These are phyloP conservation scores for Yamadazyma scolyti DNA, from an alignment of 805 yeast species.

Conservation along the genomic window DNA sequence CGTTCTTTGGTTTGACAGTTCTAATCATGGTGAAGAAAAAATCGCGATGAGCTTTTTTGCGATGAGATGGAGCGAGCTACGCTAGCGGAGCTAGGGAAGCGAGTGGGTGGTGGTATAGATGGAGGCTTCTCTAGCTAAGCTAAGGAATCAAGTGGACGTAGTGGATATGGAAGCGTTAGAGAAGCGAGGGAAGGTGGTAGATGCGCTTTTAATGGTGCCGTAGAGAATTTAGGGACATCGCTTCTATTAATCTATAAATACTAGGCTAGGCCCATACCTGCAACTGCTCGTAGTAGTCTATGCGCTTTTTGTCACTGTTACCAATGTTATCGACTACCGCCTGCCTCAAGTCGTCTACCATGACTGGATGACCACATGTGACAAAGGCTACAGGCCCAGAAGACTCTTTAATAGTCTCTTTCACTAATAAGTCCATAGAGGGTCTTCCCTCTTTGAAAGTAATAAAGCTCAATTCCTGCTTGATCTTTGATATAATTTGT, in stretches of 20 bases:
- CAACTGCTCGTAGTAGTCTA: conserved; percentile 72
- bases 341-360: conserved; percentile 55
- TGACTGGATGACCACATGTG: conserved; percentile 59
- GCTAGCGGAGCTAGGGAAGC: background rate
- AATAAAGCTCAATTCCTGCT: conserved; percentile 24
- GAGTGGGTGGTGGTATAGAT: too few relatives aligned
- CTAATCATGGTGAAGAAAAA: conserved; percentile 22
- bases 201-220: too few relatives aligned
- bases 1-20: conserved; percentile 74
- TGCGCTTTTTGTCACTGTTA: conserved; percentile 36
- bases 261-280: conserved; percentile 55
- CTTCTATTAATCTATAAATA: too few relatives aligned
- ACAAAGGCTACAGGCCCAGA: conserved; percentile 47
- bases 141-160: too few relatives aligned
- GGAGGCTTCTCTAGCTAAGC: too few relatives aligned
- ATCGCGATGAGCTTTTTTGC: conserved; percentile 19
- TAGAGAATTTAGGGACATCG: too few relatives aligned
- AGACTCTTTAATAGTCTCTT: conserved; percentile 30
- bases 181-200: too few relatives aligned
- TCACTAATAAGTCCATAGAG: conserved; percentile 34
- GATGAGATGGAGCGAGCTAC: conserved; percentile 1
- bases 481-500: conserved; percentile 10
- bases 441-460: conserved; percentile 50
- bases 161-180: too few relatives aligned
- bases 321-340: conserved; percentile 41